A percentile compares a stretch with the other conserved stretches of the same genome.
Evolutionary conservation across 805 yeast species (phyloP).

Genomic region (Ogataea wickerhamii): DNA sequence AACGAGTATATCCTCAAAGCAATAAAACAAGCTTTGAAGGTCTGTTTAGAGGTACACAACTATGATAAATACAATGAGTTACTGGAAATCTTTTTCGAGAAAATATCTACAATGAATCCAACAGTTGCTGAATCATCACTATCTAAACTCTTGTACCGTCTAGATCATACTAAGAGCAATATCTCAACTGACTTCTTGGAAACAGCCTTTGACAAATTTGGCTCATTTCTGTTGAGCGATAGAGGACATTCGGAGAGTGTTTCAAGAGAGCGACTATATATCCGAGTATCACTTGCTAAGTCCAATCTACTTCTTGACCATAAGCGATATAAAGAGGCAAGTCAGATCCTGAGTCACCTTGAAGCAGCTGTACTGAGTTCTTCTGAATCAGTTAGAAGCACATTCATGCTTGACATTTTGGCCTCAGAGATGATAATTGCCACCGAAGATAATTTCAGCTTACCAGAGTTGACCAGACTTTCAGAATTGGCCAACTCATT

Average conservation of each 20-base stretch:
- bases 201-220: slow-evolving; percentile 21
- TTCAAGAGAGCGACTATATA: slow-evolving; percentile 39
- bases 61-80: slow-evolving; percentile 12
- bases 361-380: slow-evolving; percentile 37
- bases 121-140: slow-evolving; percentile 31
- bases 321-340: slow-evolving; percentile 31
- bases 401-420: slow-evolving; percentile 57
- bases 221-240: slow-evolving; percentile 13
- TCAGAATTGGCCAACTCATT: slow-evolving; percentile 47
- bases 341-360: slow-evolving; percentile 33
- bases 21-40: slow-evolving; percentile 32
- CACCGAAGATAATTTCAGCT: slow-evolving; percentile 36
- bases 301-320: slow-evolving; percentile 36
- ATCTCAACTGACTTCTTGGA: slow-evolving; percentile 16
- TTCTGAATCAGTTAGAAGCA: slow-evolving; percentile 43
- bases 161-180: slow-evolving; percentile 22
- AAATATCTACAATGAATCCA: slow-evolving; percentile 14
- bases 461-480: slow-evolving; percentile 39
- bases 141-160: slow-evolving; percentile 28
- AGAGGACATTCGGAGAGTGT: slow-evolving; percentile 13
- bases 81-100: slow-evolving; percentile 20
- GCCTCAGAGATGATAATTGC: slow-evolving; percentile 62
- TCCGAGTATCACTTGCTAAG: slow-evolving; percentile 45
- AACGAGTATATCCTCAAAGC: slow-evolving; percentile 31
- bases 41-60: slow-evolving; percentile 18